Conservation (phyloP, 2,329 filamentous ascomycete genomes). For the Neurospora sp. region DNA sequence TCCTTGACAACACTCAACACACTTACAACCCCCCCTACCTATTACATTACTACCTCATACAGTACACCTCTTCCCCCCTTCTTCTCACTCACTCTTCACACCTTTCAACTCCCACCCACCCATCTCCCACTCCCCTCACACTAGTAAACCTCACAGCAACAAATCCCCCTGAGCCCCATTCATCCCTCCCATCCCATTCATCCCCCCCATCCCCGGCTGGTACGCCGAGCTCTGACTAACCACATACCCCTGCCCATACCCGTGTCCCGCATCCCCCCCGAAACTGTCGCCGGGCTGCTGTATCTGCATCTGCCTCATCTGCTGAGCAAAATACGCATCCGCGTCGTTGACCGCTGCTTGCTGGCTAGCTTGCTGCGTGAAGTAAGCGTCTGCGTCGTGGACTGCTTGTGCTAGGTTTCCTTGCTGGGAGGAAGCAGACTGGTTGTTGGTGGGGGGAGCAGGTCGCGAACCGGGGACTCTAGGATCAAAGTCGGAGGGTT, state of each 20-base stretch:
- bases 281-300: conserved; percentile 56
- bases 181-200: conserved; percentile 41
- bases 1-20: background rate
- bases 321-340: conserved; percentile 79
- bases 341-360: conserved; percentile 63
- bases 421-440: background rate
- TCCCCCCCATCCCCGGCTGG: conserved; percentile 55
- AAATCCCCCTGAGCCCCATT: conserved; percentile 49
- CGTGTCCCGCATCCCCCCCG: conserved; percentile 44
- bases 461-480: conserved; percentile 18
- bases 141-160: conserved; percentile 34
- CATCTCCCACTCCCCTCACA: background rate
- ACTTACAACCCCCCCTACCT: background rate
- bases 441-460: background rate
- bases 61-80: background rate
- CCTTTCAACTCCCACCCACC: too few species aligned
- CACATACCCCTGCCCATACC: conserved; percentile 44
- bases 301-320: conserved; percentile 64
- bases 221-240: conserved; percentile 74
- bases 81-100: background rate
- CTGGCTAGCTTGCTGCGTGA: conserved; percentile 50
- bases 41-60: background rate
- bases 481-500: conserved; percentile 38
- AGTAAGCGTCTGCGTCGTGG: conserved; percentile 82
- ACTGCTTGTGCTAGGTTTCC: conserved; percentile 60